Conservation (phyloP, 768 basidiomycete genomes). For the Rhizopogon sp. region DNA sequence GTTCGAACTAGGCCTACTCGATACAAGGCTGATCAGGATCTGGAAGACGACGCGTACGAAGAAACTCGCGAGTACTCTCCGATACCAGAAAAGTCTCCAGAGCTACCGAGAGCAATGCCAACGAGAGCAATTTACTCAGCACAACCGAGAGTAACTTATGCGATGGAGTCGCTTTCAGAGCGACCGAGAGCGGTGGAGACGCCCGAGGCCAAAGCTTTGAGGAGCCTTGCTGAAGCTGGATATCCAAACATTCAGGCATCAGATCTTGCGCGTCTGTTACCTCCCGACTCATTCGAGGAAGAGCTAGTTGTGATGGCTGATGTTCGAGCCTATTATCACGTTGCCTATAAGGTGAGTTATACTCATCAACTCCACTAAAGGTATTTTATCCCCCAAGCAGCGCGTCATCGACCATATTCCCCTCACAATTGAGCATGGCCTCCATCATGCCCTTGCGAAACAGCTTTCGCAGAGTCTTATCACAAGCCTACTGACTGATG, state of each 20-base stretch:
- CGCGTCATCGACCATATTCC: constrained; percentile 54
- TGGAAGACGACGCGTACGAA: background rate
- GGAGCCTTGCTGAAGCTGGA: constrained; percentile 25
- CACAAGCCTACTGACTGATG: constrained; percentile 23
- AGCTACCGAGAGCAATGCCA: too few species aligned
- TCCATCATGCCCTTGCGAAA: constrained; percentile 35
- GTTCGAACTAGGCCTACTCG: constrained; percentile 1
- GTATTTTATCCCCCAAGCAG: constrained; percentile 22
- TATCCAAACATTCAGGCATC: constrained; percentile 12
- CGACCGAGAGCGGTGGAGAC: too few species aligned
- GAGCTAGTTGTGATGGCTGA: constrained; percentile 44
- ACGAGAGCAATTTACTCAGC: too few species aligned
- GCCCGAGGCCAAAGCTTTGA: constrained; percentile 14
- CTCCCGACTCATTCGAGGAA: constrained; percentile 21
- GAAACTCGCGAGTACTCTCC: too few species aligned
- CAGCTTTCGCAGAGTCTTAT: constrained; percentile 33
- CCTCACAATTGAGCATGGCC: constrained; percentile 39
- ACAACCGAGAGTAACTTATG: too few species aligned
- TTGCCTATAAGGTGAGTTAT: constrained; percentile 39
- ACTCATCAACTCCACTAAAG: background rate
- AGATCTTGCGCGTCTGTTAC: constrained; percentile 16
- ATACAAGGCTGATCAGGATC: background rate
- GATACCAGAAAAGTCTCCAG: too few species aligned
- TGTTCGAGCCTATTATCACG: constrained; percentile 45
- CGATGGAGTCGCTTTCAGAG: too few species aligned